Evolutionary conservation across 345 rosid species (phyloP), one percentile per base, ranked within the genome.

Genomic region (Arabis hirsuta): DNA sequence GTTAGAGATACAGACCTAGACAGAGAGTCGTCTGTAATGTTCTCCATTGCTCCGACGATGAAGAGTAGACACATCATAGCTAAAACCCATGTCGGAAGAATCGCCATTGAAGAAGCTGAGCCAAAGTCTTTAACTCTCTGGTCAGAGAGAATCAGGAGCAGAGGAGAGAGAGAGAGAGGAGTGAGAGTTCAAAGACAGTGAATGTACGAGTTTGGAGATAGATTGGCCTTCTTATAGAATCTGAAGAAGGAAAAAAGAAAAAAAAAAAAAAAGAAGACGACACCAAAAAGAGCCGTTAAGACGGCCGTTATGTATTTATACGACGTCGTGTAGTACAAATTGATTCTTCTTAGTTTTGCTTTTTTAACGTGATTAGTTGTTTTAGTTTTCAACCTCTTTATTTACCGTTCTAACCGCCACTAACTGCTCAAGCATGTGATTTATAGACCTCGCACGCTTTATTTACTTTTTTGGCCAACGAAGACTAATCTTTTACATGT

Each of bases 321-420:
- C 77, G 67, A 22, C 16, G 72, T 57, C 67, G 67, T 64, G 3
- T 56, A 0, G 27, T 42, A 56, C 32, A 42, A 7, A 11, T 42
- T 45, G 69, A 59, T 76, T 69, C 36, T 55, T 55, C 5, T 6
- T 7, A 7, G 5, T 63, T 41, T 19, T 12, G 46, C 56, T 20
- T 71, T 76, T 51, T 32, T 66, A 59, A 65, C 77, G 72, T 71
- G 63, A 64, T 66, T 66, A 4, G 50, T 52, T 50, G 72, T 50
- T 48, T 36, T 32, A 27, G 20, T 31, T 44, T 57, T 61, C 26
- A 22, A 2, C 22, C 12, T 20, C 39, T 56, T 43, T 47, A 50
- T 42, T 77, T 65, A 71, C 77, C 73, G 66, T 43, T 76, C 67
- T 66, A 77, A 72, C 80, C 73, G 76, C 80, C 73, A 77, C 73